These are phyloP conservation scores for Tricholoma bakamatsutake DNA, from an alignment of 768 basidiomycete genomes.

Conservation along the genomic window DNA sequence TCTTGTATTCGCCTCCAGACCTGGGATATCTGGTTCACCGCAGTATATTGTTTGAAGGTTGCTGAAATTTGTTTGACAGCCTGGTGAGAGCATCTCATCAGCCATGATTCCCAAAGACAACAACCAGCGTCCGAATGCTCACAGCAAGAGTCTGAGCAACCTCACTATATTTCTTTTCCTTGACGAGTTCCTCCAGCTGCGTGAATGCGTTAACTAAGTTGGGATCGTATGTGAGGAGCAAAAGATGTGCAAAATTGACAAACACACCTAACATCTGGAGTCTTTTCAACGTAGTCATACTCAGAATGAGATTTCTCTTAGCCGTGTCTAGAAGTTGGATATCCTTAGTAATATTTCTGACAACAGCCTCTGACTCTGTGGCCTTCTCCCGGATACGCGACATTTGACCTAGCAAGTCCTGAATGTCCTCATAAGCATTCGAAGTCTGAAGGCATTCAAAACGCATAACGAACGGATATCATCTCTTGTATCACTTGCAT, in stretches of 20 bases:
- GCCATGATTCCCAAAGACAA: not conserved
- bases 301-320: slow-evolving; percentile 86
- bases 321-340: slow-evolving; percentile 92
- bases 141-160: slow-evolving; percentile 79
- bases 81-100: slow-evolving; percentile 30
- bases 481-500: slow-evolving; percentile 94
- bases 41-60: slow-evolving; percentile 73
- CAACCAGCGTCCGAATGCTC: slow-evolving; percentile 9
- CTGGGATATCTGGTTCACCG: slow-evolving; percentile 70
- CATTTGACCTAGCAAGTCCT: slow-evolving; percentile 96
- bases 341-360: slow-evolving; percentile 91
- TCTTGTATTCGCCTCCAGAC: slow-evolving; percentile 78
- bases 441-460: not conserved
- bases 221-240: not conserved
- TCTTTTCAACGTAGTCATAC: slow-evolving; percentile 86
- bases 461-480: slow-evolving; percentile 66
- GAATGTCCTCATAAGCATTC: slow-evolving; percentile 7
- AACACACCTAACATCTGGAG: slow-evolving; percentile 89
- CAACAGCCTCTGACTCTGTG: slow-evolving; percentile 94
- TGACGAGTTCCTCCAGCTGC: slow-evolving; percentile 73
- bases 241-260: not conserved
- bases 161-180: slow-evolving; percentile 75
- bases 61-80: slow-evolving; percentile 83
- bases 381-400: slow-evolving; percentile 95
- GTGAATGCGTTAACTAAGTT: slow-evolving; percentile 70